Conservation (phyloP, 2,329 filamentous ascomycete genomes). For the Didymella pinodella region DNA sequence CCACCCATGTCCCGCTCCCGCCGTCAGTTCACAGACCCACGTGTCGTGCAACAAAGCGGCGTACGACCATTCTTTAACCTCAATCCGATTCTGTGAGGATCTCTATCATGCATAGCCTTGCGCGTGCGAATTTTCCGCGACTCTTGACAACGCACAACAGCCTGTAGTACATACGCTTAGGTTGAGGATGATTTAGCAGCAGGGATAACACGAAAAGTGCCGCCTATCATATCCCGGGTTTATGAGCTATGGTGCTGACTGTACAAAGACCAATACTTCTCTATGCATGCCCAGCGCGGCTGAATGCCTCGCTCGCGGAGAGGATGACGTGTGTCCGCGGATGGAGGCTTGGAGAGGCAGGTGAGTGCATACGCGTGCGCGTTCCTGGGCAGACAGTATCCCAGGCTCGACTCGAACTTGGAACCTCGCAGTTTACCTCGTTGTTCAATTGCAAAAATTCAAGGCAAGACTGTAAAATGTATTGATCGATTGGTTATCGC, state of each 20-base stretch:
- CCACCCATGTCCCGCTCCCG: slow-evolving; percentile 11
- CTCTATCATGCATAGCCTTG: background rate
- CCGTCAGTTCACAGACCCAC: slow-evolving; percentile 2
- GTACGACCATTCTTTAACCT: background rate
- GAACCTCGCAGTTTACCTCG: background rate
- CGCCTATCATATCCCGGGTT: background rate
- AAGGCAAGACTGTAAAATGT: background rate
- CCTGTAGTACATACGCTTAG: background rate
- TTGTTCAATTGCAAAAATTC: background rate
- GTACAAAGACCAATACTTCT: slow-evolving; percentile 8
- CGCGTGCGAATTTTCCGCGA: background rate
- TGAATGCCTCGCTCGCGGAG: background rate
- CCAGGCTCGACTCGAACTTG: background rate
- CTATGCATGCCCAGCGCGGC: slow-evolving; percentile 11
- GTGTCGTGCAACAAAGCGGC: background rate
- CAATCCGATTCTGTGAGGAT: background rate
- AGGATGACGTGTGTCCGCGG: slow-evolving; percentile 2
- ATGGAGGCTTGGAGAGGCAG: slow-evolving; percentile 2
- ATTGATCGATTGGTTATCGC: background rate
- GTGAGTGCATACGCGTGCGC: background rate
- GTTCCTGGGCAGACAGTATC: background rate
- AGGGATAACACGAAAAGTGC: background rate
- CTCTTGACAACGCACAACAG: background rate
- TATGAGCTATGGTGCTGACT: slow-evolving; percentile 7
- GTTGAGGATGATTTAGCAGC: background rate